Base-by-base conservation (phyloP, 768 basidiomycete species). In the Agaricus sinodeliciosus region DNA sequence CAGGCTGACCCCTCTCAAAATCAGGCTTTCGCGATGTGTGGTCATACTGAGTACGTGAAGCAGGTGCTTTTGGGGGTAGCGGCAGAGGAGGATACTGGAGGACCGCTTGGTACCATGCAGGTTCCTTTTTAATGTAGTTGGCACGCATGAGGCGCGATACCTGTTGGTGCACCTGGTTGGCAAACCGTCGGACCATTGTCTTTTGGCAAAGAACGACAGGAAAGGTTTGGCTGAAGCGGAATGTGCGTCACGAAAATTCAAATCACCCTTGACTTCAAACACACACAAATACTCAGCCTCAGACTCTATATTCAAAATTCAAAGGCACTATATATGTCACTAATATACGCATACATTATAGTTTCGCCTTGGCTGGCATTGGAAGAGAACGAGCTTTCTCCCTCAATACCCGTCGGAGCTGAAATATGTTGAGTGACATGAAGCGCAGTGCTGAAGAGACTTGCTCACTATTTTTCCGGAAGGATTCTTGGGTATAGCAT, bases 81-180 rank as follows among this genome's bases (percentile, higher is more conserved):
- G 87, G 81, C 44, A 92, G 78, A 12, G 93, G 94, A n/a, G 94
- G 93, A 65, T 93, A 78, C 55, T 89, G 79, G 12, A 93, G 78
- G 34, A 94, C 90, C 28, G 93, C 84, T 57, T 85, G 75, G 62
- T 80, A 91, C 93, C 93, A 95, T 43, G 76, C 76, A 51, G 94
- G 93, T 63, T 84, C 80, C 13, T 74, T 65, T 60, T 76, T 74
- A 39, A 90, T 68, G 60, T 79, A 78, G 43, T 79, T 72, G 42
- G 78, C 81, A 36, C 81, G 81, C 67, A 92, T 76, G 42, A 95
- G 76, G 55, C 93, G 85, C 27, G 89, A 84, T 43, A 87, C 85
- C 54, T 90, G 85, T 68, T 88, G 82, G 71, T 94, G 94, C 19
- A 95, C 93, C 65, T 95, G 90, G 55, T 80, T 81, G 31, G 93